Percentiles rank a stretch among this genome's conserved stretches.
Conservation (phyloP, 768 basidiomycete species). For the Trametes punicea region DNA sequence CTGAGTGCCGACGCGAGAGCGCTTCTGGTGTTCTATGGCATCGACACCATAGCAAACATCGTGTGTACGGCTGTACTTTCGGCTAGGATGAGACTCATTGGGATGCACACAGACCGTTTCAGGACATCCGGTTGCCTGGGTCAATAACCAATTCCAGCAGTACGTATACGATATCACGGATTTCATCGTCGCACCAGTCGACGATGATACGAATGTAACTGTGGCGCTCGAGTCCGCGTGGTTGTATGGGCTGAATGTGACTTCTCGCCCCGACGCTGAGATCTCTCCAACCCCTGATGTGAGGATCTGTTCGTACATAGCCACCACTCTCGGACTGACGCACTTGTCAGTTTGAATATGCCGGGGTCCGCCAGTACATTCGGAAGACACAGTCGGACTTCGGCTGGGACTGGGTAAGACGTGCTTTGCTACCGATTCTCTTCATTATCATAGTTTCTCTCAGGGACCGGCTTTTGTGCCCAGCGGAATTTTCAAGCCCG, state of each 20-base stretch:
- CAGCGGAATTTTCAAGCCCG: slow-evolving; percentile 52
- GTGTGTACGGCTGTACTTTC: no score
- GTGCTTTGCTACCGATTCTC: neutral
- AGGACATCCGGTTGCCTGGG: slow-evolving; percentile 52
- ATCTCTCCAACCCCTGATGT: slow-evolving; percentile 37
- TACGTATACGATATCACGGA: slow-evolving; percentile 50
- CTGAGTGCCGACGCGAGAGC: slow-evolving; percentile 22
- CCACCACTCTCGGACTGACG: no score
- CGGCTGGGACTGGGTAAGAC: slow-evolving; percentile 57
- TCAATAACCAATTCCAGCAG: slow-evolving; percentile 56
- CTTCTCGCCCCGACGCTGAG: slow-evolving; percentile 46
- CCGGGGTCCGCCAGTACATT: slow-evolving; percentile 45
- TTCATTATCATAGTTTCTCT: no score
- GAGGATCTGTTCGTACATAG: neutral
- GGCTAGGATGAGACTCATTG: no score
- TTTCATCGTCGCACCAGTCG: slow-evolving; percentile 33
- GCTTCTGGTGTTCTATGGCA: slow-evolving; percentile 52
- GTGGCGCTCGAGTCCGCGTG: slow-evolving; percentile 53
- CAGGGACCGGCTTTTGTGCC: slow-evolving; percentile 59
- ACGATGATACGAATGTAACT: slow-evolving; percentile 42
- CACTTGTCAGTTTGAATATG: slow-evolving; percentile 55
- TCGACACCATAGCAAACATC: slow-evolving; percentile 56
- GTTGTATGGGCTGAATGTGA: slow-evolving; percentile 52
- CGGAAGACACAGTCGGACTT: slow-evolving; percentile 54
- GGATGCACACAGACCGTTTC: slow-evolving; percentile 50